phyloP scores from a whole-genome alignment of 192 early-diverging fungal species.

The Spinellus fusiger region DNA sequence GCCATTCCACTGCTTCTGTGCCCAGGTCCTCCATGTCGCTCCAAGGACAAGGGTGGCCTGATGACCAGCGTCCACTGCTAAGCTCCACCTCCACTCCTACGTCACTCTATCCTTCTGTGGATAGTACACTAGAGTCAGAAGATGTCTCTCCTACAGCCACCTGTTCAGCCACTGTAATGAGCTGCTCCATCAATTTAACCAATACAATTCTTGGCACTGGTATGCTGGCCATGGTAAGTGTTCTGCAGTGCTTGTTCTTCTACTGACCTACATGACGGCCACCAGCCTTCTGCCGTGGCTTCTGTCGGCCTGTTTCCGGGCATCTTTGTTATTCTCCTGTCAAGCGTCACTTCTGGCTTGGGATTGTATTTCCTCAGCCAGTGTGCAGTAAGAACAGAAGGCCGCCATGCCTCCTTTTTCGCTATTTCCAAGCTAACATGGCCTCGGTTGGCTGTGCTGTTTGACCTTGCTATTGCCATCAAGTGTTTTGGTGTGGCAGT shows the following conservation, averaged over 20 bases:
- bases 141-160: neutral
- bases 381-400: conserved; percentile 68
- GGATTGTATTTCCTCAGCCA: conserved; percentile 82
- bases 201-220: conserved; percentile 98
- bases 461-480: conserved; percentile 95
- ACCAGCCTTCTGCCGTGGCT: conserved; percentile 84
- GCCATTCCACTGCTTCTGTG: too few relatives aligned
- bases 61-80: neutral
- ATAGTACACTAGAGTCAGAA: neutral
- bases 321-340: conserved; percentile 72
- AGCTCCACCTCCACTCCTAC: neutral
- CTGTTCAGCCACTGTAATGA: conserved; percentile 59
- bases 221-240: conserved; percentile 92
- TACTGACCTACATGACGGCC: too few relatives aligned
- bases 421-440: conserved; percentile 87
- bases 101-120: neutral
- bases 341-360: conserved; percentile 65
- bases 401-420: conserved; percentile 86
- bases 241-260: too few relatives aligned
- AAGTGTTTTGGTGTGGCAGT: conserved; percentile 98
- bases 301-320: conserved; percentile 80
- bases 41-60: neutral
- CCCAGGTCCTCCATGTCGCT: neutral
- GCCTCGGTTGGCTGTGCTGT: conserved; percentile 78
- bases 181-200: conserved; percentile 76